Evolutionary conservation across 495 filamentous ascomycete genomes (phyloP), one percentile per base, ranked within the genome.

Genomic region (Sordaria brevicollis): DNA sequence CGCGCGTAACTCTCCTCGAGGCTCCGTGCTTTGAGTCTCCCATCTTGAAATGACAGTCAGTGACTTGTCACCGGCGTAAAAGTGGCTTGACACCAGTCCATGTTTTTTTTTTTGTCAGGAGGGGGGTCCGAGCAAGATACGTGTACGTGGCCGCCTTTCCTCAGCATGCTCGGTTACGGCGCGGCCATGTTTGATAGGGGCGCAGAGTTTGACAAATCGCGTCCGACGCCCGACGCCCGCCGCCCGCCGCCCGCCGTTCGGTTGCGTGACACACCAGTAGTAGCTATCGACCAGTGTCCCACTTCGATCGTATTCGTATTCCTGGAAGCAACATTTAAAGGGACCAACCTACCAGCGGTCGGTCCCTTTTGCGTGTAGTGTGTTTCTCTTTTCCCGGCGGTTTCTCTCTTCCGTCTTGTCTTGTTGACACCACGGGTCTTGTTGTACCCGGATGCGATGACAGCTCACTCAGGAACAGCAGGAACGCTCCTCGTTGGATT

Each of bases 401-500:
- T 13, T 17, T 2, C 49, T 31, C 13, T 21, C 25, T 17, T 17
- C 3, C 25, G 5, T 62, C 13, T 57, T 7, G 29, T 5, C 10
- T 10, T 3, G 4, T 19, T n/a, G n/a, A n/a, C 43, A 49, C 19
- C 21, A n/a, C n/a, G n/a, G n/a, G n/a, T 13, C 25, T 5, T 4
- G 43, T 13, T 25, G 11, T 67, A 17, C 13, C 37, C 3, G 21
- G 5, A 15, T 35, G n/a, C n/a, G 6, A 67, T 67, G 21, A 67
- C 68, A 39, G 69, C 66, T 70, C 37, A 71, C 37, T 75, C 75
- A 29, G 76, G 76, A 35, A 77, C 72, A 5, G 65, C 37, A 6
- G 80, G 79, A 54, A 81, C 75, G 35, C 76, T 76, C 66, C 79
- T 75, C 67, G 80, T 71, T 9, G 79, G 72, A 17, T 74, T 79